Evolutionary conservation across 495 filamentous ascomycete species (phyloP).

Genomic region (Xylaria venustula): DNA sequence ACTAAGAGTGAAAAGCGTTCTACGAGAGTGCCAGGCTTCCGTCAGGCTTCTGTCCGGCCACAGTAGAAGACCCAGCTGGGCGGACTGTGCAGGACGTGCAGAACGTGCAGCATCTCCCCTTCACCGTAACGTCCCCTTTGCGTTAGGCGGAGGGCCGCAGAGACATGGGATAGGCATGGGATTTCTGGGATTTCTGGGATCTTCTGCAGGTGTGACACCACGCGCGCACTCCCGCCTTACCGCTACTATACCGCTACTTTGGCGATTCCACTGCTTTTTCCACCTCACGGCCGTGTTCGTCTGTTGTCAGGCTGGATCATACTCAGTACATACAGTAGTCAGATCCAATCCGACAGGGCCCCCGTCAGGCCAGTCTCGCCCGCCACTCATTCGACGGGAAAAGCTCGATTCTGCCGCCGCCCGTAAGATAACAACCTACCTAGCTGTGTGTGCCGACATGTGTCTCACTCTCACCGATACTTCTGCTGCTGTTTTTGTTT

Average conservation of each 20-base stretch:
- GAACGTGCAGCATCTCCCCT: not conserved
- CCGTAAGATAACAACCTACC: conserved; percentile 25
- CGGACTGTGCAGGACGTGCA: conserved; percentile 11
- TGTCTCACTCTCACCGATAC: conserved; percentile 40
- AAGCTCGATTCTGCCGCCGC: conserved; percentile 26
- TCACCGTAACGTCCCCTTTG: conserved; percentile 14
- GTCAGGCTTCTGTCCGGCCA: not conserved
- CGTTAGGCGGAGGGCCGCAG: not conserved
- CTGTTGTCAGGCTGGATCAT: conserved; percentile 13
- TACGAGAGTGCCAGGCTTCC: too few species aligned
- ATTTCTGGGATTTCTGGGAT: too few species aligned
- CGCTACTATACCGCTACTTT: conserved; percentile 20
- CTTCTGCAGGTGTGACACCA: conserved; percentile 13
- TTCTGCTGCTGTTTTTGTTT: conserved; percentile 22
- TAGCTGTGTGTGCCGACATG: conserved; percentile 30
- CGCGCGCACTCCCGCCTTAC: conserved; percentile 9
- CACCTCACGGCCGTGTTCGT: conserved; percentile 10
- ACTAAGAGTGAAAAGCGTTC: conserved; percentile 9
- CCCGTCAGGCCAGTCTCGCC: conserved; percentile 10
- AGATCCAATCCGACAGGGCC: conserved; percentile 12
- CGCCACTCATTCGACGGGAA: conserved; percentile 14
- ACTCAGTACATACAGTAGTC: too few species aligned
- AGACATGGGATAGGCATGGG: conserved; percentile 7
- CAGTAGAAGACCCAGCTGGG: not conserved
- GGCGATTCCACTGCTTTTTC: not conserved